Evolutionary conservation across 2,329 filamentous ascomycete species (phyloP), one percentile per base, ranked within the genome.

Genomic region (Intubia oerlemansii): DNA sequence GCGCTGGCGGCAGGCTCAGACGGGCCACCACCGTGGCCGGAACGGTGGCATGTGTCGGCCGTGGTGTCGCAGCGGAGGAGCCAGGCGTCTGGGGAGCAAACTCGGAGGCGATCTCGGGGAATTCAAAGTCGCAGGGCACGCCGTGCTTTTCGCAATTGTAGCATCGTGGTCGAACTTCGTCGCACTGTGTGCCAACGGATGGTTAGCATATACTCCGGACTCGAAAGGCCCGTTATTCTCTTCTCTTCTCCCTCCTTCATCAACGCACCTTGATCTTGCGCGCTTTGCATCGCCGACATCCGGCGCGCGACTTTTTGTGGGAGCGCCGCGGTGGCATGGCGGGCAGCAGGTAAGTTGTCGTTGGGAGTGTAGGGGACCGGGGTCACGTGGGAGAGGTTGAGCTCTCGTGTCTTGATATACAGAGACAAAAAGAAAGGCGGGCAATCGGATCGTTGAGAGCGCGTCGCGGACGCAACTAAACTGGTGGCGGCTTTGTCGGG

Each of bases 211-310:
- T n/a, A n/a, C n/a, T n/a, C n/a, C n/a, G n/a, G n/a, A n/a, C n/a
- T n/a, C n/a, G n/a, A n/a, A n/a, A n/a, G n/a, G n/a, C n/a, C n/a
- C n/a, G n/a, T n/a, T n/a, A n/a, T n/a, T n/a, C n/a, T n/a, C n/a
- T n/a, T n/a, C n/a, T n/a, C n/a, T n/a, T n/a, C n/a, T n/a, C n/a
- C n/a, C n/a, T n/a, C n/a, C n/a, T n/a, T n/a, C n/a, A n/a, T n/a
- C n/a, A n/a, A n/a, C n/a, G n/a, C n/a, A 71, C 69, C 63, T 77
- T 77, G 43, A 77, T 73, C 48, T 76, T 76, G 35, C 71, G 56
- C 31, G 56, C 54, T 50, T 76, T 77, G 48, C 71, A 77, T 33
- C 65, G 54, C 36, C 60, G 57, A 41, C 71, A 77, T 25, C 71
- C 71, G 29, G 68, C 62, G 38, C 71, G 60, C 32, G 67, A 74